phyloP scores from a whole-genome alignment of 2,329 filamentous ascomycete genomes.

The Beauveria asiatica region DNA sequence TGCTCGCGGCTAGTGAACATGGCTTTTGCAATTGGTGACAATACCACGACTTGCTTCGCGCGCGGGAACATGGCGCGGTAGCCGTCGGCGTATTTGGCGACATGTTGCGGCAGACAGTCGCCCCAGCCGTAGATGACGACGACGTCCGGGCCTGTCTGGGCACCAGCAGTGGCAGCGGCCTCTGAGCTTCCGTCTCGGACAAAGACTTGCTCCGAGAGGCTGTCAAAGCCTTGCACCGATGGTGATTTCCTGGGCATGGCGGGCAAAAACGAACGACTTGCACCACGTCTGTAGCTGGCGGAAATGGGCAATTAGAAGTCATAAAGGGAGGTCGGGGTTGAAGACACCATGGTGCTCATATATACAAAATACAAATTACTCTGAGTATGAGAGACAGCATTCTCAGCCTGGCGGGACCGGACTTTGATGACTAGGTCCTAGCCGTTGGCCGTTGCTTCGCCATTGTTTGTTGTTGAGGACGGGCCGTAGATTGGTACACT shows the following conservation, averaged over 20 bases:
- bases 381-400: no score
- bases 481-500: no score
- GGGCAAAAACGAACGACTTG: neutral
- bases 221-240: slow-evolving; percentile 35
- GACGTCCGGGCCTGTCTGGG: slow-evolving; percentile 30
- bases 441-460: neutral
- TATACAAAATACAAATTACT: neutral
- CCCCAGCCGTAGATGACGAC: slow-evolving; percentile 51
- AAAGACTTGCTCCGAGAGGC: slow-evolving; percentile 39
- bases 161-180: slow-evolving; percentile 12
- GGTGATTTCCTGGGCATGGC: slow-evolving; percentile 13
- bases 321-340: neutral
- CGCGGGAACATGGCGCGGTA: slow-evolving; percentile 42
- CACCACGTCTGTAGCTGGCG: neutral
- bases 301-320: neutral
- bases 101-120: slow-evolving; percentile 44
- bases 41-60: slow-evolving; percentile 41
- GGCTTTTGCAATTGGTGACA: slow-evolving; percentile 40
- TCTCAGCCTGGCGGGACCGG: neutral
- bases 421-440: neutral
- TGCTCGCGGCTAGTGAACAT: slow-evolving; percentile 34
- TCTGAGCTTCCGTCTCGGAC: slow-evolving; percentile 28
- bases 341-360: no score
- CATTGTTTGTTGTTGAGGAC: neutral
- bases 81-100: slow-evolving; percentile 46